These are phyloP conservation scores for Filosporella fistucella DNA, from an alignment of 495 filamentous ascomycete genomes.

Conservation along the genomic window DNA sequence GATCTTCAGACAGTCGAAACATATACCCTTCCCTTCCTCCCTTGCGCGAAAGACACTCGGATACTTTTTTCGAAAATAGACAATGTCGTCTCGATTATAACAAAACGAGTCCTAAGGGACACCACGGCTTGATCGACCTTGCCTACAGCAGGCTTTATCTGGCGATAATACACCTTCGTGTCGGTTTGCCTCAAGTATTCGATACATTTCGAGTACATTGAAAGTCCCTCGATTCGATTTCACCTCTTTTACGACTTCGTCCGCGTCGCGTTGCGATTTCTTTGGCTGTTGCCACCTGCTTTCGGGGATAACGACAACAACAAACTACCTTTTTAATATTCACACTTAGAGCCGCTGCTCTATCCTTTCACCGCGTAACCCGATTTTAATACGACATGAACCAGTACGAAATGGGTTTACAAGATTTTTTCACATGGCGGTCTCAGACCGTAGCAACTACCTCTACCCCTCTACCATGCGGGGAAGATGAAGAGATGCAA, in stretches of 20 bases:
- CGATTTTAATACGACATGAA: slow-evolving; percentile 12
- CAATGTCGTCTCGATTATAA: slow-evolving; percentile 49
- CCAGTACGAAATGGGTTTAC: slow-evolving; percentile 17
- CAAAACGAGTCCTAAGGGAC: slow-evolving; percentile 20
- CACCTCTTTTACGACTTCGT: not conserved
- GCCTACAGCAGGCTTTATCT: not conserved
- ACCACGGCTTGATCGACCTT: slow-evolving; percentile 5
- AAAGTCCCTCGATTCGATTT: slow-evolving; percentile 5
- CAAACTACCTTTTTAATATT: not conserved
- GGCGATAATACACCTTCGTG: slow-evolving; percentile 2
- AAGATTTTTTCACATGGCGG: slow-evolving; percentile 21
- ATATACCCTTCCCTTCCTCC: not conserved
- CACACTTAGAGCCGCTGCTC: not conserved
- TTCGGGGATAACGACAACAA: slow-evolving; percentile 3
- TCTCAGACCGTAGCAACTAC: slow-evolving; percentile 13
- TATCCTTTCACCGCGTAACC: not conserved
- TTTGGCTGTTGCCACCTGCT: slow-evolving; percentile 7
- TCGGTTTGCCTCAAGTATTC: not conserved
- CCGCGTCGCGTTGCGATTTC: slow-evolving; percentile 3
- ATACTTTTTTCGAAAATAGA: slow-evolving; percentile 12
- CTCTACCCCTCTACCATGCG: slow-evolving; percentile 21
- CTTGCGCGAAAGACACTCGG: slow-evolving; percentile 16
- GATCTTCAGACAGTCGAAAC: not conserved
- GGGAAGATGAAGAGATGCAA: slow-evolving; percentile 38
- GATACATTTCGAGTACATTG: slow-evolving; percentile 7